These are phyloP conservation scores for Cyberlindnera xishuangbannaensis DNA, from an alignment of 805 yeast genomes.

Conservation along the genomic window DNA sequence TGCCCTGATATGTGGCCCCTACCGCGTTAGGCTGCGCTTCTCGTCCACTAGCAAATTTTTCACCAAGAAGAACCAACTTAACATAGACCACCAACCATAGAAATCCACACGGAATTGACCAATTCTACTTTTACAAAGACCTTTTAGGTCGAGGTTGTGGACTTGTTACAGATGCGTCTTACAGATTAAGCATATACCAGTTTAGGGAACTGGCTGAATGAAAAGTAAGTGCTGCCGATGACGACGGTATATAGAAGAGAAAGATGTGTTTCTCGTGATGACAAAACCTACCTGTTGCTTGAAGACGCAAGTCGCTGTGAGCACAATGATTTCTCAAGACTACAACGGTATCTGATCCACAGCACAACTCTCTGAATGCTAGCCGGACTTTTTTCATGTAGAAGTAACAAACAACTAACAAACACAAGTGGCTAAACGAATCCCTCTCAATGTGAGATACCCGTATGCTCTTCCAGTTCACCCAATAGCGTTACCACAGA, in stretches of 20 bases:
- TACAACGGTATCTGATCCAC: slow-evolving; percentile 91
- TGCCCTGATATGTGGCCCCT: slow-evolving; percentile 3
- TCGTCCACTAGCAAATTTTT: background rate
- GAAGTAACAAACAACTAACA: slow-evolving; percentile 3
- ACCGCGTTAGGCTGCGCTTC: background rate
- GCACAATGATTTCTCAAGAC: slow-evolving; percentile 80
- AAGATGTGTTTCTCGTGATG: too few species aligned
- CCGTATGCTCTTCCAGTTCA: slow-evolving; percentile 55
- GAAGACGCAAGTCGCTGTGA: slow-evolving; percentile 49
- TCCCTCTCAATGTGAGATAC: slow-evolving; percentile 28
- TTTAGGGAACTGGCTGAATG: background rate
- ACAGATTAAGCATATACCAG: too few species aligned
- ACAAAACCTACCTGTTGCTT: slow-evolving; percentile 33
- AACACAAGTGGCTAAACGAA: slow-evolving; percentile 28
- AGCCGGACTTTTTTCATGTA: background rate
- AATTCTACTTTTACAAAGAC: slow-evolving; percentile 1
- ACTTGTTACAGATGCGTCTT: too few species aligned
- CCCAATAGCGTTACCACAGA: slow-evolving; percentile 42
- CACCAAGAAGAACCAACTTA: too few species aligned
- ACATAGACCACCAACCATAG: too few species aligned
- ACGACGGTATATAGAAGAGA: too few species aligned
- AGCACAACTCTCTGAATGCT: too few species aligned
- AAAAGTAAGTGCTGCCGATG: slow-evolving; percentile 1
- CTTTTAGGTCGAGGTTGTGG: too few species aligned
- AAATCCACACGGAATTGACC: too few species aligned